Evolutionary conservation across 306 rosid genomes (phyloP).

Genomic region (Quercus wislizeni): DNA sequence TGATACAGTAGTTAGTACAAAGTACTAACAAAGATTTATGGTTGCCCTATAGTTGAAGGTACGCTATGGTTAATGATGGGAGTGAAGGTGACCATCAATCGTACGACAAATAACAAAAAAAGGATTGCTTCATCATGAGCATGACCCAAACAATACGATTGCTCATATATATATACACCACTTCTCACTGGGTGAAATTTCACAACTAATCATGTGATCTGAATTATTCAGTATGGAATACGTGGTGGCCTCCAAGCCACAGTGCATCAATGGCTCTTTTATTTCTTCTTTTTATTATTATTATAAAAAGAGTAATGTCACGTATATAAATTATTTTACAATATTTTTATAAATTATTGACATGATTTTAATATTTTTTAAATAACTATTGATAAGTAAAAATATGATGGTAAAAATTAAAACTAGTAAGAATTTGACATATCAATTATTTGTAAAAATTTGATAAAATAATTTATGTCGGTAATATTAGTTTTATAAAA

Average conservation of each 20-base stretch:
- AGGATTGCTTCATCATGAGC: slow-evolving; percentile 23
- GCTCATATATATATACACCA: too few species aligned
- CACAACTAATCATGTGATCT: slow-evolving; percentile 16
- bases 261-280: not conserved
- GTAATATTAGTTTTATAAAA: too few species aligned
- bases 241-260: not conserved
- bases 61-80: not conserved
- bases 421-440: fast-evolving
- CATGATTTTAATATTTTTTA: fast-evolving
- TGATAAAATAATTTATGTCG: too few species aligned
- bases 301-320: too few species aligned
- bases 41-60: not conserved
- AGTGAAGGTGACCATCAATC: slow-evolving; percentile 21
- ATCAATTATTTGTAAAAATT: fast-evolving
- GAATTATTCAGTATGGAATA: not conserved
- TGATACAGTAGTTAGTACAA: too few species aligned
- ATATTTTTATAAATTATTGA: too few species aligned
- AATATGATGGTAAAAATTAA: too few species aligned
- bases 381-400: too few species aligned
- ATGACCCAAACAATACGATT: slow-evolving; percentile 5
- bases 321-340: too few species aligned
- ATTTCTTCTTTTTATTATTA: too few species aligned
- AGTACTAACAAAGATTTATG: too few species aligned
- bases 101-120: slow-evolving; percentile 18
- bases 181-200: not conserved